A percentile compares a stretch with the other conserved stretches of the same genome.
Evolutionary conservation across 1,139 yeast species (phyloP).

Genomic region (Candida gigantensis): DNA sequence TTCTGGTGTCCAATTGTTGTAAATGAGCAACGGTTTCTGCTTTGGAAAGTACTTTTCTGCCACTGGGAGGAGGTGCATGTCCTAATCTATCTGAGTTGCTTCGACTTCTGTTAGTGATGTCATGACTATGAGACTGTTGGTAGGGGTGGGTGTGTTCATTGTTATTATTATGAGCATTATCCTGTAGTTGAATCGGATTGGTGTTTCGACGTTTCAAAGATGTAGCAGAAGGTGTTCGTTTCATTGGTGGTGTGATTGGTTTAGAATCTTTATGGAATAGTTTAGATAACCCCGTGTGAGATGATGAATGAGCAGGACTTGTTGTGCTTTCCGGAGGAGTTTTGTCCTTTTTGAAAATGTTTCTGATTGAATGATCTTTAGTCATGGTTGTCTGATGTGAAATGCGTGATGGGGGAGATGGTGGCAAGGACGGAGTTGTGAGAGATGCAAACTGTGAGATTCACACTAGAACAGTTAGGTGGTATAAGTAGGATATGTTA

Average conservation of each 20-base stretch:
- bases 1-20: slow-evolving; percentile 35
- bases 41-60: slow-evolving; percentile 19
- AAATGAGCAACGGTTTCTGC: slow-evolving; percentile 44
- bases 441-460: too few species aligned
- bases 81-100: slow-evolving; percentile 4
- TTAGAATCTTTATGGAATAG: slow-evolving; percentile 25
- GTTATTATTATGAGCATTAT: neutral
- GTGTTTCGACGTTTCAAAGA: slow-evolving; percentile 33
- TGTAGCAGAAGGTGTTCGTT: slow-evolving; percentile 26
- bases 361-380: slow-evolving; percentile 18
- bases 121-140: neutral
- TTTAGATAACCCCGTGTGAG: slow-evolving; percentile 31
- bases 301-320: slow-evolving; percentile 14
- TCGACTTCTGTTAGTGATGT: slow-evolving; percentile 1
- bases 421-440: too few species aligned
- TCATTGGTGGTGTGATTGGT: slow-evolving; percentile 7
- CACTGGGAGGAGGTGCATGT: slow-evolving; percentile 1
- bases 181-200: slow-evolving; percentile 11
- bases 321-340: slow-evolving; percentile 12
- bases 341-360: slow-evolving; percentile 25
- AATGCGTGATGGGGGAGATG: too few species aligned
- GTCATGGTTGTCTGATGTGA: slow-evolving; percentile 5
- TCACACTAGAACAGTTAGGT: too few species aligned
- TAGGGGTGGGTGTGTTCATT: neutral
- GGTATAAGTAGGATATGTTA: too few species aligned